phyloP scores from a whole-genome alignment of 192 early-diverging fungal species.

The Coemansia biformis region DNA sequence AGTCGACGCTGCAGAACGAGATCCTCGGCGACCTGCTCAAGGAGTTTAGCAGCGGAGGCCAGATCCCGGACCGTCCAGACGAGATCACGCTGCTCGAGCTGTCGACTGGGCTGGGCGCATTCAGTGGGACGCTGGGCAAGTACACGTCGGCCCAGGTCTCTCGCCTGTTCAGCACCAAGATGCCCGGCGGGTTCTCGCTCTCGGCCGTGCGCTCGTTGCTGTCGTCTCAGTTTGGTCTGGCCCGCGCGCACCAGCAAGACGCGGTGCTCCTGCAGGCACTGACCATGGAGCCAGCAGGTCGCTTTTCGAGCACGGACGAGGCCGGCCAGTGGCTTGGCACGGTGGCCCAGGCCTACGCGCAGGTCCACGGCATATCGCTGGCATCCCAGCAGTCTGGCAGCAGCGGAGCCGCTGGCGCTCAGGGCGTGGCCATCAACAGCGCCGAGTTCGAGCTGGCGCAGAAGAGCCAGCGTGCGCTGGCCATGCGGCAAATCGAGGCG shows the following conservation, averaged over 20 bases:
- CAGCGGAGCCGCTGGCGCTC: slow-evolving; percentile 3
- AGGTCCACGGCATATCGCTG: slow-evolving; percentile 58
- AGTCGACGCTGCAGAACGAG: slow-evolving; percentile 95
- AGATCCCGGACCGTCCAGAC: slow-evolving; percentile 84
- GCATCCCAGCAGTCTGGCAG: too few species aligned
- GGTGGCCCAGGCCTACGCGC: slow-evolving; percentile 66
- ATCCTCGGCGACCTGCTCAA: slow-evolving; percentile 91
- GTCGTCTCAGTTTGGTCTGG: slow-evolving; percentile 54
- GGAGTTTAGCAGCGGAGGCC: slow-evolving; percentile 73
- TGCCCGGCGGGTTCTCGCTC: slow-evolving; percentile 88
- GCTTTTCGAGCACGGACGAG: slow-evolving; percentile 65
- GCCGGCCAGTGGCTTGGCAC: slow-evolving; percentile 76
- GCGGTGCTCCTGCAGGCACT: slow-evolving; percentile 71
- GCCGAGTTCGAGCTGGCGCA: slow-evolving; percentile 78
- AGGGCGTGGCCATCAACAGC: slow-evolving; percentile 31
- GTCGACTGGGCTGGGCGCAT: slow-evolving; percentile 69
- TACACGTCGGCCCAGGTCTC: slow-evolving; percentile 70
- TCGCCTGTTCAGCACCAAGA: slow-evolving; percentile 81
- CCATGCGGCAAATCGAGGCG: slow-evolving; percentile 72
- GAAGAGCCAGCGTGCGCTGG: slow-evolving; percentile 62
- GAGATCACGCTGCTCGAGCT: slow-evolving; percentile 79
- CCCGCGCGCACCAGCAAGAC: slow-evolving; percentile 66
- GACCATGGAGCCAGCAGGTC: slow-evolving; percentile 75
- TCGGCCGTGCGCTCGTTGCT: slow-evolving; percentile 60
- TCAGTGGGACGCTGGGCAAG: slow-evolving; percentile 67